Conservation (phyloP, 768 basidiomycete genomes). For the Dacryopinax primogenitus region DNA sequence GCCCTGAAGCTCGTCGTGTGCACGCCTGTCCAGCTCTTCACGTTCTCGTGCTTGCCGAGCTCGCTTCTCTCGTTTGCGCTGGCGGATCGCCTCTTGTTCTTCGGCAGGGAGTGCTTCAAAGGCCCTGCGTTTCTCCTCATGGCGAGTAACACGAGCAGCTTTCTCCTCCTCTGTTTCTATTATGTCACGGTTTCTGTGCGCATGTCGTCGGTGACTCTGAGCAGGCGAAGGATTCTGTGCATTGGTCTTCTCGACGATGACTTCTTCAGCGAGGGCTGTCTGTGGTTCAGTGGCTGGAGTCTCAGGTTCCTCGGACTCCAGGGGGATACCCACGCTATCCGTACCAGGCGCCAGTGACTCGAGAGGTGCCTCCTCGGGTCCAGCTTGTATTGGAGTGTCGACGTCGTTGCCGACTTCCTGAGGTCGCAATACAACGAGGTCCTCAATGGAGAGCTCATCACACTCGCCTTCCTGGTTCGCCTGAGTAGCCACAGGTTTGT, state of each 20-base stretch:
- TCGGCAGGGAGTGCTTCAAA: not conserved
- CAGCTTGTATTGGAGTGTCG: too few relatives aligned
- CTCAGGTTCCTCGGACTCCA: too few relatives aligned
- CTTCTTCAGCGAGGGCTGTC: too few relatives aligned
- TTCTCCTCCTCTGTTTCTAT: not conserved
- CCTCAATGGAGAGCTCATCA: not conserved
- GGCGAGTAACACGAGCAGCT: not conserved
- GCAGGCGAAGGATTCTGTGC: too few relatives aligned
- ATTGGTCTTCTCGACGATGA: too few relatives aligned
- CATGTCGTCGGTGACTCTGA: not conserved
- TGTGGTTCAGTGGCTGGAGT: too few relatives aligned
- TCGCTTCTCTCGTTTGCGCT: not conserved
- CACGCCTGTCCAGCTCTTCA: not conserved
- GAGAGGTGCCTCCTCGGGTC: too few relatives aligned
- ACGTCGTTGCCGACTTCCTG: not conserved
- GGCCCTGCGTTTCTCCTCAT: not conserved
- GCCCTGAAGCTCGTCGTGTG: not conserved
- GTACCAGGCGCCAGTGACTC: too few relatives aligned
- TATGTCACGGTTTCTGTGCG: not conserved
- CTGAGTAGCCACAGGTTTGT: not conserved
- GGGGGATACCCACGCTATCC: too few relatives aligned
- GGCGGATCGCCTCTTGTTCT: not conserved
- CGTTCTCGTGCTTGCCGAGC: not conserved
- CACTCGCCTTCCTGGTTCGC: not conserved
- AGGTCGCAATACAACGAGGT: not conserved